Conservation (phyloP, 2,329 filamentous ascomycete species). For the Verruconis gallopava region DNA sequence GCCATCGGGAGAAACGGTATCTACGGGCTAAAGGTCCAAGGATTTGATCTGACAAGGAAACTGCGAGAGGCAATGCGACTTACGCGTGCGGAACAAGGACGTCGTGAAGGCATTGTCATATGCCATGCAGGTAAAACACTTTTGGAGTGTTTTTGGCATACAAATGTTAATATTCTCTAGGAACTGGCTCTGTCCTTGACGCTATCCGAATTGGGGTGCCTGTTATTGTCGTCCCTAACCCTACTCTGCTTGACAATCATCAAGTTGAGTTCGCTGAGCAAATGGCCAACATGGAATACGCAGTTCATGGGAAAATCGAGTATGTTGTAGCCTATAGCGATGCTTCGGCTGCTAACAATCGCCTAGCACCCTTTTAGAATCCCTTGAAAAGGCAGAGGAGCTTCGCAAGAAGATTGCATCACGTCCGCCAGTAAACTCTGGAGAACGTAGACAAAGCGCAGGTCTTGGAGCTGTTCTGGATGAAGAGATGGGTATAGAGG, state of each 20-base stretch:
- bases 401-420: conserved; percentile 28
- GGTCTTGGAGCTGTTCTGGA: conserved; percentile 40
- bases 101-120: conserved; percentile 58
- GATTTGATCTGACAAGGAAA: conserved; percentile 16
- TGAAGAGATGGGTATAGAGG: conserved; percentile 39
- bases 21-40: conserved; percentile 3
- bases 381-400: conserved; percentile 36
- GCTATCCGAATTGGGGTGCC: conserved; percentile 60
- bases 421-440: conserved; percentile 40
- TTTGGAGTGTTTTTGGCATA: not conserved
- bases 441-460: conserved; percentile 27
- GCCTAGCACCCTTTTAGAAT: conserved; percentile 32
- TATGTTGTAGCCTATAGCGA: conserved; percentile 23
- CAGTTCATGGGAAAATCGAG: conserved; percentile 56
- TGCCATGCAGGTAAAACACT: conserved; percentile 68
- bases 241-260: conserved; percentile 72
- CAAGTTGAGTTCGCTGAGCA: conserved; percentile 75
- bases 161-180: conserved; percentile 31
- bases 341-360: not conserved
- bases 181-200: conserved; percentile 80
- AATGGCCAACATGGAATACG: conserved; percentile 61
- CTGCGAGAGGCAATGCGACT: conserved; percentile 26
- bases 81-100: conserved; percentile 38
- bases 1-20: not conserved
- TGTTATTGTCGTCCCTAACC: conserved; percentile 83